These are phyloP conservation scores for Babesia caballi DNA, from an alignment of 169 alveolate species.

Conservation along the genomic window DNA sequence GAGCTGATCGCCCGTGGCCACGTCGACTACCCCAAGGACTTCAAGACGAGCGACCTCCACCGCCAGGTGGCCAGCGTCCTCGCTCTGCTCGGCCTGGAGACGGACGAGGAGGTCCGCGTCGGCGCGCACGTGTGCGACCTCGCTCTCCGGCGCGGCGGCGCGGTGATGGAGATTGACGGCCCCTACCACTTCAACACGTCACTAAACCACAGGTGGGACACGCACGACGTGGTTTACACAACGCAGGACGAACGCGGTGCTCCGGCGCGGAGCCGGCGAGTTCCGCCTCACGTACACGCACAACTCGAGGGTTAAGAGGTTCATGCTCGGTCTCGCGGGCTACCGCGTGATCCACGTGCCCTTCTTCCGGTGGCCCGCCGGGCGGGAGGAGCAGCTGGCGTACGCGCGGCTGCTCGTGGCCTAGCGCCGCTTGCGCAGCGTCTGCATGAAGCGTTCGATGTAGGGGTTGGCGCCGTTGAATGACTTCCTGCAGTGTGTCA, in stretches of 20 bases:
- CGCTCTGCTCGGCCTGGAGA: conserved; percentile 9
- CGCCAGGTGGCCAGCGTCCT: conserved; percentile 42
- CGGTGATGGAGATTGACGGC: conserved; percentile 54
- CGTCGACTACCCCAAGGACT: conserved; percentile 23
- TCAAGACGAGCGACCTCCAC: conserved; percentile 53
- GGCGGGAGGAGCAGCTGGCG: conserved; percentile 35
- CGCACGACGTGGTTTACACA: background rate
- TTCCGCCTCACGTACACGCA: conserved; percentile 10
- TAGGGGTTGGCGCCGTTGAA: conserved; percentile 64
- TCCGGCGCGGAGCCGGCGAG: background rate
- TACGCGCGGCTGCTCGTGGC: background rate
- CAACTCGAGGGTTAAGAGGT: conserved; percentile 31
- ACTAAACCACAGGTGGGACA: conserved; percentile 35
- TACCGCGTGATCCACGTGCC: conserved; percentile 48
- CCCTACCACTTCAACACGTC: conserved; percentile 50
- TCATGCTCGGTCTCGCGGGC: conserved; percentile 23
- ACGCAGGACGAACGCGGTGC: conserved; percentile 20
- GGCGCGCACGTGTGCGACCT: conserved; percentile 49
- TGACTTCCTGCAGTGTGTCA: conserved; percentile 44
- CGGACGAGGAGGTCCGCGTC: conserved; percentile 25
- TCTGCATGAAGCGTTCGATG: conserved; percentile 34
- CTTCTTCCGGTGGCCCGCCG: conserved; percentile 49
- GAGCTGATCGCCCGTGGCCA: background rate
- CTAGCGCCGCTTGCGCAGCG: conserved; percentile 13
- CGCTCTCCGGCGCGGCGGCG: background rate